These are phyloP conservation scores for Xerocomus potaroensis DNA, from an alignment of 768 basidiomycete genomes.

Conservation along the genomic window DNA sequence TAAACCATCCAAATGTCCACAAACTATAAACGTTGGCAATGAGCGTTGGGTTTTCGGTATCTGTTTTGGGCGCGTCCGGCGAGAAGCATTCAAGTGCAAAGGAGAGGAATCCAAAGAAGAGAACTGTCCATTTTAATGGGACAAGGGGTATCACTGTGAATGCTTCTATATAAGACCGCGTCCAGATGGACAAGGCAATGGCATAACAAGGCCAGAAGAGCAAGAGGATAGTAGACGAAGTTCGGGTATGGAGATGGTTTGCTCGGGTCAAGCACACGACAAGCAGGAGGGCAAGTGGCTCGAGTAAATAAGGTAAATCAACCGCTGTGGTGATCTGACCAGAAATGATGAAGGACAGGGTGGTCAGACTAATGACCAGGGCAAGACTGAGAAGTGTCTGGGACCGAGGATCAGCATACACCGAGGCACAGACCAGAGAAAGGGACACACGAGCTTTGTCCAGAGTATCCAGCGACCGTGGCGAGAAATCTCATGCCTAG, in stretches of 20 bases:
- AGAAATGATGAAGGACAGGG: slow-evolving; percentile 38
- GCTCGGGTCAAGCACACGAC: slow-evolving; percentile 52
- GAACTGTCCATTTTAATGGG: slow-evolving; percentile 40
- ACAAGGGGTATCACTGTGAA: slow-evolving; percentile 37
- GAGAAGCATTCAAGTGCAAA: slow-evolving; percentile 70
- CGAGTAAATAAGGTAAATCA: slow-evolving; percentile 50
- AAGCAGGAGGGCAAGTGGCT: slow-evolving; percentile 49
- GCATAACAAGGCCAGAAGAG: slow-evolving; percentile 80
- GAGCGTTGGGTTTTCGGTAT: slow-evolving; percentile 61
- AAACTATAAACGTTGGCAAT: slow-evolving; percentile 79
- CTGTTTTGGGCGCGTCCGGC: slow-evolving; percentile 47
- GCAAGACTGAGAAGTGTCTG: slow-evolving; percentile 51
- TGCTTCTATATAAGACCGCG: slow-evolving; percentile 48
- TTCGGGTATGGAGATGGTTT: slow-evolving; percentile 68
- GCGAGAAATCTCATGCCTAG: slow-evolving; percentile 32
- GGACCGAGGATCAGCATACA: not conserved
- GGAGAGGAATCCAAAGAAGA: slow-evolving; percentile 44
- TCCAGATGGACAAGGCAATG: slow-evolving; percentile 46
- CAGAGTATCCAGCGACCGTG: slow-evolving; percentile 51
- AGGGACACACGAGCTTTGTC: slow-evolving; percentile 64
- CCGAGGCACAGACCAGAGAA: not conserved
- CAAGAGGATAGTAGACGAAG: slow-evolving; percentile 68
- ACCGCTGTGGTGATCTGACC: slow-evolving; percentile 36
- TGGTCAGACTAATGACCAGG: slow-evolving; percentile 41
- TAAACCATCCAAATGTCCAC: slow-evolving; percentile 88